Evolutionary conservation across 1,284 basidiomycete genomes (phyloP).

Genomic region (Inonotus hispidus): DNA sequence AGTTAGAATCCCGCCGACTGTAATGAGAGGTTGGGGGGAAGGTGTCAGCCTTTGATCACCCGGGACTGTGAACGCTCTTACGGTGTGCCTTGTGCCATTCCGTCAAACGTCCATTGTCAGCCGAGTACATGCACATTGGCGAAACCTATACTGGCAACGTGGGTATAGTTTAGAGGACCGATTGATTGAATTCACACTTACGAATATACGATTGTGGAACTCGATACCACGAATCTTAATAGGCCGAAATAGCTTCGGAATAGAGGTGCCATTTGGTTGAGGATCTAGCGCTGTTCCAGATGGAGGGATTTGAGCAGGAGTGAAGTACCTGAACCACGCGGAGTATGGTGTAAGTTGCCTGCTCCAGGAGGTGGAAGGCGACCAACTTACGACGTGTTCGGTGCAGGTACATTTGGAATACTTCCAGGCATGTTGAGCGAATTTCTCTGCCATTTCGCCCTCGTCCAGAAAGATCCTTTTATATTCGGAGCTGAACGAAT

Average conservation of each 20-base stretch:
- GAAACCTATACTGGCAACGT: slow-evolving; percentile 24
- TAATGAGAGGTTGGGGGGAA: not conserved
- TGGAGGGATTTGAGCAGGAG: slow-evolving; percentile 45
- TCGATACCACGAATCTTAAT: slow-evolving; percentile 47
- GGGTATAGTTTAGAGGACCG: too few relatives aligned
- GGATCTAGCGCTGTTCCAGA: slow-evolving; percentile 43
- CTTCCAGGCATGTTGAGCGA: not conserved
- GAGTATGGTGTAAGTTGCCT: not conserved
- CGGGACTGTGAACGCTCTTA: slow-evolving; percentile 24
- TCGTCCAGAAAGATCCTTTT: not conserved
- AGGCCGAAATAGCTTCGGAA: slow-evolving; percentile 60
- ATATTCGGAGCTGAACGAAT: not conserved
- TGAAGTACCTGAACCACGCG: slow-evolving; percentile 36
- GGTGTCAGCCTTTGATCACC: not conserved
- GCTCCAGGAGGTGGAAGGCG: too few relatives aligned
- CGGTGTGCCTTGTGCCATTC: slow-evolving; percentile 49
- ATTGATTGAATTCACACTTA: too few relatives aligned
- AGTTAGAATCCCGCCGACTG: slow-evolving; percentile 44
- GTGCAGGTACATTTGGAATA: slow-evolving; percentile 13
- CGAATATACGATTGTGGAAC: slow-evolving; percentile 38
- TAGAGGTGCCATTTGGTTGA: slow-evolving; percentile 36
- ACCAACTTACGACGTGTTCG: slow-evolving; percentile 6
- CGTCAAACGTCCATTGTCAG: slow-evolving; percentile 47
- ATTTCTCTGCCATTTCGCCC: not conserved
- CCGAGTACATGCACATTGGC: slow-evolving; percentile 62